Evolutionary conservation across 148 eudicot species (phyloP).

Genomic region (Tetragonia tetragonoides): DNA sequence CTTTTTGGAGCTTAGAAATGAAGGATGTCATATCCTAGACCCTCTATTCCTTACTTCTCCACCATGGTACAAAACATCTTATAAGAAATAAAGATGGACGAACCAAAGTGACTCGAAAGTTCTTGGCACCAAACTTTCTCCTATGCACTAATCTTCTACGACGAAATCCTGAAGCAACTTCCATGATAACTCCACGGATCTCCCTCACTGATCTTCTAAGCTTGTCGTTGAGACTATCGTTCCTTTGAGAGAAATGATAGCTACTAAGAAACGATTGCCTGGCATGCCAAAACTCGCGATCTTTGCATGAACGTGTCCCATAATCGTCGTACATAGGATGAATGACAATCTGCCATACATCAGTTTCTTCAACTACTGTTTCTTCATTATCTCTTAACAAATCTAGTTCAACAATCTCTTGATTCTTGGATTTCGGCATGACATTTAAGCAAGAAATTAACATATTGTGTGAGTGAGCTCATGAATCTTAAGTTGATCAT

Average conservation of each 20-base stretch:
- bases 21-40: neutral
- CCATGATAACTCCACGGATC: constrained; percentile 12
- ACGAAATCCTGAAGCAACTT: constrained; percentile 16
- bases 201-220: constrained; percentile 13
- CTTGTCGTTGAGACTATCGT: constrained; percentile 11
- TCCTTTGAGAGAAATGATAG: constrained; percentile 21
- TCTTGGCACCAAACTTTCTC: constrained; percentile 9
- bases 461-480: neutral
- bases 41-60: neutral
- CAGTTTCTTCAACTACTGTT: constrained; percentile 8
- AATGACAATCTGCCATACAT: constrained; percentile 33
- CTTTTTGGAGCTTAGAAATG: too few species aligned
- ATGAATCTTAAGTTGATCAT: neutral
- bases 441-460: neutral
- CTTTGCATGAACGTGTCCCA: constrained; percentile 29
- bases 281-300: constrained; percentile 36
- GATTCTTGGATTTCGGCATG: constrained; percentile 14
- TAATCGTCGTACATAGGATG: constrained; percentile 28
- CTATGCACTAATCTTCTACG: constrained; percentile 14
- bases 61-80: constrained; percentile 27
- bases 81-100: constrained; percentile 19
- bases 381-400: constrained; percentile 13
- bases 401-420: constrained; percentile 13
- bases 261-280: constrained; percentile 32
- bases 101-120: constrained; percentile 7